Evolutionary conservation across 768 basidiomycete genomes (phyloP).

Genomic region (Panaeolus cyanescens): DNA sequence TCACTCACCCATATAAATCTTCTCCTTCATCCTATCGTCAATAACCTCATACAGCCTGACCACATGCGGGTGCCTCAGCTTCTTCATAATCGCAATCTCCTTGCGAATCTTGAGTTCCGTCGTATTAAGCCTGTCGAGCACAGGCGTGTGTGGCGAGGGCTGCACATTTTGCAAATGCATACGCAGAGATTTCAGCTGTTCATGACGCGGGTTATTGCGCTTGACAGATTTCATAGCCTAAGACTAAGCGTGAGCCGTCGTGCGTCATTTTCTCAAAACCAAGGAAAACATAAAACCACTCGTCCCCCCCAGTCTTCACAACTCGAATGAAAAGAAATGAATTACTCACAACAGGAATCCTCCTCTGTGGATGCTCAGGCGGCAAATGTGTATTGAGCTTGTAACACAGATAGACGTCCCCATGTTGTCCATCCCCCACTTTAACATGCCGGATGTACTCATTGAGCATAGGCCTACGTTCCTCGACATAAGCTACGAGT

Average conservation of each 20-base stretch:
- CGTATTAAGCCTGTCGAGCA: slow-evolving; percentile 70
- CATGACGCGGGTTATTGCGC: slow-evolving; percentile 68
- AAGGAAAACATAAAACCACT: too few relatives aligned
- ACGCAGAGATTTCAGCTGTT: slow-evolving; percentile 41
- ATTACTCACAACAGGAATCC: slow-evolving; percentile 43
- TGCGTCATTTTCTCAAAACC: too few relatives aligned
- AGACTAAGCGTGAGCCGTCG: not conserved
- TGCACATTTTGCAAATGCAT: slow-evolving; percentile 36
- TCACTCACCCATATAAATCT: slow-evolving; percentile 90
- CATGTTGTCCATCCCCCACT: slow-evolving; percentile 90
- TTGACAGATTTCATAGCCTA: slow-evolving; percentile 83
- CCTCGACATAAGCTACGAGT: slow-evolving; percentile 40
- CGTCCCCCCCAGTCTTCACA: not conserved
- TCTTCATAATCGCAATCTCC: slow-evolving; percentile 99
- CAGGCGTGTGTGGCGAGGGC: slow-evolving; percentile 50
- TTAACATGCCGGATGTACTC: slow-evolving; percentile 79
- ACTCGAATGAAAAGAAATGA: not conserved
- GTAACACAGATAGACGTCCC: slow-evolving; percentile 79
- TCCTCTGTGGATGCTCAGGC: slow-evolving; percentile 39
- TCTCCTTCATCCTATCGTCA: slow-evolving; percentile 84
- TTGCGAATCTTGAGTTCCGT: slow-evolving; percentile 84
- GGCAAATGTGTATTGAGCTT: slow-evolving; percentile 45
- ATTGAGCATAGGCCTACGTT: slow-evolving; percentile 62
- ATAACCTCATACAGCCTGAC: slow-evolving; percentile 93
- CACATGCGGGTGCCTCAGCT: slow-evolving; percentile 86